Evolutionary conservation across 2,329 filamentous ascomycete genomes (phyloP).

Genomic region (Sordariomycetes sp.): DNA sequence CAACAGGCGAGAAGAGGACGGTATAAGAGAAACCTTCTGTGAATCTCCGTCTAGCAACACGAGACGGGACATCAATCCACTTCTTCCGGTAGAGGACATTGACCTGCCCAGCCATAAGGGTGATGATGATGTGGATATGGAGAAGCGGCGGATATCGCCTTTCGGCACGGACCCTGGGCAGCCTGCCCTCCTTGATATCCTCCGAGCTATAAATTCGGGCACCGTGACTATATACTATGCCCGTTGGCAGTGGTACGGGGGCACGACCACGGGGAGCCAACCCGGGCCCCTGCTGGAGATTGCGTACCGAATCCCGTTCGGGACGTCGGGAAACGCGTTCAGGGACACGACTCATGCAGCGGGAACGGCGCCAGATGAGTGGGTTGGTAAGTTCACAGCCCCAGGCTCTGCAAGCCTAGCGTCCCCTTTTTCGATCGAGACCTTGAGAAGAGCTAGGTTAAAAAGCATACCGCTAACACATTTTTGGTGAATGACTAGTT

Average conservation of each 20-base stretch:
- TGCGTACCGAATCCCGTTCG: neutral
- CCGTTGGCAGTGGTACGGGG: slow-evolving; percentile 1
- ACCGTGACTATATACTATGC: neutral
- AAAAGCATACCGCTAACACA: no score
- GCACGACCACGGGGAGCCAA: neutral
- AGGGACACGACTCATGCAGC: neutral
- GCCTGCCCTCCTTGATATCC: neutral
- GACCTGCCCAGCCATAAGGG: no score
- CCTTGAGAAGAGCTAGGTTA: no score
- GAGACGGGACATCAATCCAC: no score
- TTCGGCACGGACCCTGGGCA: neutral
- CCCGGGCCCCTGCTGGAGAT: slow-evolving; percentile 1
- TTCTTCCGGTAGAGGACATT: no score
- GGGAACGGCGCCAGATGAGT: neutral
- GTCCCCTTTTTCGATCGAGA: no score
- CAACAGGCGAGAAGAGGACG: neutral
- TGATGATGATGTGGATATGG: neutral
- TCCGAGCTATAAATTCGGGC: neutral
- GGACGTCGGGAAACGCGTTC: neutral
- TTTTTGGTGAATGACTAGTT: neutral
- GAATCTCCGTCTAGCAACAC: no score
- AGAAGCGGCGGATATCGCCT: neutral
- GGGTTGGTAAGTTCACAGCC: neutral
- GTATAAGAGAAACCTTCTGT: neutral
- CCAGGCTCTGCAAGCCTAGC: no score